Evolutionary conservation across 2,329 filamentous ascomycete genomes (phyloP), one percentile per base, ranked within the genome.

Genomic region (Akanthomyces lecanii): DNA sequence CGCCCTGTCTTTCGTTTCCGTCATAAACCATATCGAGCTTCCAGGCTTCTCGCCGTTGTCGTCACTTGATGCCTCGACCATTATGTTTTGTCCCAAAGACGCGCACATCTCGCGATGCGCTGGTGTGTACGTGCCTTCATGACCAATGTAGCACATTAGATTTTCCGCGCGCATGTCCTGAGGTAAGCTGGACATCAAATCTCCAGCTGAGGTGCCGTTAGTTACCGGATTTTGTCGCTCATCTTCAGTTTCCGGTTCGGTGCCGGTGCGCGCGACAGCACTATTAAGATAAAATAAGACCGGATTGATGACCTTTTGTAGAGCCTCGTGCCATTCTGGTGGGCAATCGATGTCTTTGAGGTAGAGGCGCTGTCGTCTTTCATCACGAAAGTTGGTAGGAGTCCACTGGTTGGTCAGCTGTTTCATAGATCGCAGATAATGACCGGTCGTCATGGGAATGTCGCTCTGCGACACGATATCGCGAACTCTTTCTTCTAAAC

Each of bases 21-120:
- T 98, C 95, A 99, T 98, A 73, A 98, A 97, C 95, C 95, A 99
- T 44, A 99, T 85, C 0, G 95, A 97, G 61, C 91, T 96, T 1
- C 95, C 95, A 1, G 89, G 85, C 66, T 87, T 90, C 71, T 95
- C 91, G 5, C 89, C 91, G 57, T 89, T 81, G 61, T 88, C 85
- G 21, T 84, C 79, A 3, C 85, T 79, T 1, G 94, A 98, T 2
- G 92, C 87, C 67, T 97, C 92, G 2, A 99, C 92, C 95, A 99
- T 98, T 69, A 99, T 94, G 71, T 99, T 99, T 68, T 99, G 95
- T 0, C 95, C 94, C 14, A 98, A 78, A 42, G 90, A 96, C 14
- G 92, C 95, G 75, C 95, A 99, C 95, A 99, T 99, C 74, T 99
- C 95, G 67, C 92, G 87, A 76, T 99, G 95, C 0, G 93, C 88